phyloP scores from a whole-genome alignment of 345 rosid species.

The Gossypium australe region DNA sequence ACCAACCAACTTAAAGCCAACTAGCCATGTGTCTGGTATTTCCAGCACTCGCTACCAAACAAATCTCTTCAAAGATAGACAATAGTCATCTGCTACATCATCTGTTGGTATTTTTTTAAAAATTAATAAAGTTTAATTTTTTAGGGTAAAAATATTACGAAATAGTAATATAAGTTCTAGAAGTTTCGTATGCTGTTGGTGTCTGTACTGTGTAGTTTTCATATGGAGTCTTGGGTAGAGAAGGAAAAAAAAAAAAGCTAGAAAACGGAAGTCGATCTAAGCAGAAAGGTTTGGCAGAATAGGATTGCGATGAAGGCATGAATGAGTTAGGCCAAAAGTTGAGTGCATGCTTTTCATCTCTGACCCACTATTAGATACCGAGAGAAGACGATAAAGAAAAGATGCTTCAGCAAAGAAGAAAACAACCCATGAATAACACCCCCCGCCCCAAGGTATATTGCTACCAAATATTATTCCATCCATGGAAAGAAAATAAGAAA shows the following conservation, averaged over 20 bases:
- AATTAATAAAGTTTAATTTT: not conserved
- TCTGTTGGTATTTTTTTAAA: not conserved
- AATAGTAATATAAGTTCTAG: not conserved
- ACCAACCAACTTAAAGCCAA: not conserved
- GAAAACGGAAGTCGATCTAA: not conserved
- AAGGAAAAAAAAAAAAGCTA: not conserved
- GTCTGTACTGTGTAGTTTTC: not conserved
- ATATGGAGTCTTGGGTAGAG: not conserved
- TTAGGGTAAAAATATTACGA: not conserved
- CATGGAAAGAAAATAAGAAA: not conserved
- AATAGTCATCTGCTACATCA: not conserved
- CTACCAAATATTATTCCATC: not conserved
- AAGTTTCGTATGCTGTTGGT: not conserved
- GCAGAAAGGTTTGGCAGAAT: not conserved
- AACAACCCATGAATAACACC: not conserved
- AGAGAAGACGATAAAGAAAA: not conserved
- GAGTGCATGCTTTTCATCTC: conserved; percentile 8
- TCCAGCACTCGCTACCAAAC: not conserved
- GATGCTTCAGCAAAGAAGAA: not conserved
- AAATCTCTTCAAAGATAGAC: not conserved
- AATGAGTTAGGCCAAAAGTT: conserved; percentile 3
- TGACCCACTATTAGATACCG: conserved; percentile 7
- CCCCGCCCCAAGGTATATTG: not conserved
- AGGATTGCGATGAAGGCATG: not conserved
- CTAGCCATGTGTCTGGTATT: not conserved